Base-by-base conservation (phyloP, 495 filamentous ascomycete genomes). In the Neurospora sp. region DNA sequence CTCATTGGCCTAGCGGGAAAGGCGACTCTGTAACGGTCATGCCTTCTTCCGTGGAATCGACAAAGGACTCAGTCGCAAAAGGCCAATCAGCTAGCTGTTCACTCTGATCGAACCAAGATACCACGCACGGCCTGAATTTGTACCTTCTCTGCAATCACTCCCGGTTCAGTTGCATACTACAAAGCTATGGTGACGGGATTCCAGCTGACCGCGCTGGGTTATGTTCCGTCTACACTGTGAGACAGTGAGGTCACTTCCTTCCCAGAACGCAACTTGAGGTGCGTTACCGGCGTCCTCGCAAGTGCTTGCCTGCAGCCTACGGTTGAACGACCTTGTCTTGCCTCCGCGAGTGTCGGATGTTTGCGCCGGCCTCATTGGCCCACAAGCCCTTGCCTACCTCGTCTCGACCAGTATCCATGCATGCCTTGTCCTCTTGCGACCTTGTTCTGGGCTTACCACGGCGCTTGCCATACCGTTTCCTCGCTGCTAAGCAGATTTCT, bases 41-140 rank as follows among this genome's bases (percentile, higher is more conserved):
- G 84, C 83, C 81, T 83, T 81, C 79, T 79, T 81, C 82, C 83
- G 82, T 81, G 77, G 80, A 81, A 79, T 81, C 78, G 81, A 82
- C 79, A 71, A 80, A 82, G 78, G 83, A 78, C 81, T 83, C 81
- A 81, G 82, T 77, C 76, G 75, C 72, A 76, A 78, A 73, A 72
- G 77, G 69, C 82, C 81, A 84, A 84, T 85, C 77, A 82, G 71
- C 74, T 77, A 82, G 71, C 74, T 77, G 75, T 76, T 70, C 80
- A 72, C 75, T 78, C 78, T 77, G 80, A 78, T 77, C 83, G 81
- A 82, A 80, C 80, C 81, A 80, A 84, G 83, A 81, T 81, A 76
- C 75, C 78, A 78, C 83, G 71, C 79, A 71, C 73, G 66, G 42
- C 74, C 76, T 78, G 74, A 76, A 74, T 74, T 70, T 77, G 74